Conservation (phyloP, 345 rosid species). For the Arabis alpina region DNA sequence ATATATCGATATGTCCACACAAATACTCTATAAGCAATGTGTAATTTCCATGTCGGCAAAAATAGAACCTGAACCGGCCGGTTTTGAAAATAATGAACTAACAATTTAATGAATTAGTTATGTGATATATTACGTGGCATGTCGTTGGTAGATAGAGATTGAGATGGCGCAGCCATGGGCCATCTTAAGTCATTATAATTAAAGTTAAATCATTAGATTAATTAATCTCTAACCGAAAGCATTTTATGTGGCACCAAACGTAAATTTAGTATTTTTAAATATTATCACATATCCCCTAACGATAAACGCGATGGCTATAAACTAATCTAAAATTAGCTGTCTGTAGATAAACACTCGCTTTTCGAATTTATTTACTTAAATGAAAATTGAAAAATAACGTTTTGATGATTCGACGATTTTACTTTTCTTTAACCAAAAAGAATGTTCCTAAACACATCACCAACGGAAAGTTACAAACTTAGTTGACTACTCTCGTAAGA, state of each 20-base stretch:
- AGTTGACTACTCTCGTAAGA: slow-evolving; percentile 28
- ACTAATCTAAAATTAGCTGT: slow-evolving; percentile 6
- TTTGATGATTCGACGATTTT: slow-evolving; percentile 28
- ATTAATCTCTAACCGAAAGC: slow-evolving; percentile 40
- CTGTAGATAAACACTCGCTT: slow-evolving; percentile 29
- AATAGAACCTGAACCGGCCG: slow-evolving; percentile 27
- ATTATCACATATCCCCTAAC: slow-evolving; percentile 27
- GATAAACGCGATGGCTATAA: slow-evolving; percentile 29
- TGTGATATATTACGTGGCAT: slow-evolving; percentile 35
- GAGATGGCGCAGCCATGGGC: slow-evolving; percentile 37
- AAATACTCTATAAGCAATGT: background rate
- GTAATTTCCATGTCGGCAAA: slow-evolving; percentile 24
- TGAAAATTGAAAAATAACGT: background rate
- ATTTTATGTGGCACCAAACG: slow-evolving; percentile 37
- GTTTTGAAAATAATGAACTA: slow-evolving; percentile 8
- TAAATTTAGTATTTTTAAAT: background rate
- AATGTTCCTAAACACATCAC: slow-evolving; percentile 29
- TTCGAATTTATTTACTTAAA: slow-evolving; percentile 1
- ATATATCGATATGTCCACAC: background rate
- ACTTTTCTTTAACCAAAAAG: slow-evolving; percentile 7
- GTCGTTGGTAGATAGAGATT: slow-evolving; percentile 34
- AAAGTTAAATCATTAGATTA: slow-evolving; percentile 18
- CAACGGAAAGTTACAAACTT: slow-evolving; percentile 32
- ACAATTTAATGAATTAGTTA: background rate
- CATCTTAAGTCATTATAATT: slow-evolving; percentile 30